Conservation (phyloP, 345 rosid genomes). For the Capsella bursapastoris region DNA sequence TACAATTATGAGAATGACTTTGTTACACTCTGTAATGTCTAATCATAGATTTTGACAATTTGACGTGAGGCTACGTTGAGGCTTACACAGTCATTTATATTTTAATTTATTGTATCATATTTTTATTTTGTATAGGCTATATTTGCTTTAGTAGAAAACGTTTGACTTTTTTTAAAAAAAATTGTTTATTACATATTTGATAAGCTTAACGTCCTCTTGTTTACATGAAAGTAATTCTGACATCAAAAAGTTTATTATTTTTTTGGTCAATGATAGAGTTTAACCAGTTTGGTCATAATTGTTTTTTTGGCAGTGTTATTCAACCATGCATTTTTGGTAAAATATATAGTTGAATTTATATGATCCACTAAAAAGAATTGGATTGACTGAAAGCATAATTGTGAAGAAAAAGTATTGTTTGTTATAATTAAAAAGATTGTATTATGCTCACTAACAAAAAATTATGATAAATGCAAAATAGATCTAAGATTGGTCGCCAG, state of each 20-base stretch:
- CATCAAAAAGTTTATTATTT: too few relatives aligned
- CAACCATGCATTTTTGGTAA: neutral
- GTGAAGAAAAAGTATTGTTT: neutral
- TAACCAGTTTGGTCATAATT: too few relatives aligned
- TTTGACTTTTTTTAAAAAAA: too few relatives aligned
- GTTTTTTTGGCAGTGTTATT: neutral
- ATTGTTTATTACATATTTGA: too few relatives aligned
- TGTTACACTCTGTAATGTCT: constrained; percentile 27
- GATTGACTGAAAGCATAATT: neutral
- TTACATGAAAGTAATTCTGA: too few relatives aligned
- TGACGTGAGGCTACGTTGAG: constrained; percentile 33
- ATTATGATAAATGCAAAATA: neutral
- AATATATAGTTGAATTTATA: neutral
- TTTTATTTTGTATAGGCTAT: too few relatives aligned
- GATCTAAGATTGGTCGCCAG: neutral
- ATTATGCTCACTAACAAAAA: neutral
- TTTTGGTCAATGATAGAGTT: too few relatives aligned
- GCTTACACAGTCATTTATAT: neutral
- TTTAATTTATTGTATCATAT: neutral
- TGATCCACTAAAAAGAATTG: neutral
- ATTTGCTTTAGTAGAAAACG: too few relatives aligned
- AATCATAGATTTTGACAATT: constrained; percentile 34
- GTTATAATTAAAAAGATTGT: neutral
- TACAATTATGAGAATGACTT: constrained; percentile 9
- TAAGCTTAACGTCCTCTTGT: too few relatives aligned